These are phyloP conservation scores for Pythium brassicae DNA, from an alignment of 352 stramenopile genomes.

Conservation along the genomic window DNA sequence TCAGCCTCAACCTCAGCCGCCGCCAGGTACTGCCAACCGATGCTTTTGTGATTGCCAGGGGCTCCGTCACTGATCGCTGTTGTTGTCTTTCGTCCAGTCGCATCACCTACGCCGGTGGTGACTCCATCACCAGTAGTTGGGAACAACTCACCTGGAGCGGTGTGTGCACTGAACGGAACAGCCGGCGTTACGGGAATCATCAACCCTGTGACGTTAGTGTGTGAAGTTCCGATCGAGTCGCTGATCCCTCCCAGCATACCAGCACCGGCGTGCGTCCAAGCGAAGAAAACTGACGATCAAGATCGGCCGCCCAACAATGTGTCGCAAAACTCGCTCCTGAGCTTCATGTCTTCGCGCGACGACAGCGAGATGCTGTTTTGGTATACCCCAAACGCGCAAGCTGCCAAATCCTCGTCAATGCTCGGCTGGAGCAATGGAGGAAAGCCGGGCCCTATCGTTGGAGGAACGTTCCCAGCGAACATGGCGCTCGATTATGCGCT, in stretches of 20 bases:
- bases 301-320: no score
- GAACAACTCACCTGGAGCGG: background rate
- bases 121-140: background rate
- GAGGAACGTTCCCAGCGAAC: constrained; percentile 21
- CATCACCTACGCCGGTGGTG: background rate
- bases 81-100: background rate
- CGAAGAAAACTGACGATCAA: no score
- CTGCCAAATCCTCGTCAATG: constrained; percentile 23
- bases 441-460: constrained; percentile 26
- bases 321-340: no score
- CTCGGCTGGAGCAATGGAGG: constrained; percentile 27
- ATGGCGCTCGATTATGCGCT: constrained; percentile 32
- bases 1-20: no score
- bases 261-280: no score
- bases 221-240: background rate
- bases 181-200: background rate
- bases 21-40: no score
- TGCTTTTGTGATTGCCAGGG: no score
- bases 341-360: constrained; percentile 23
- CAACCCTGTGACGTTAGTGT: background rate
- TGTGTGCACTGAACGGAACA: background rate
- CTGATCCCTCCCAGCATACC: background rate
- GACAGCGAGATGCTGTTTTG: constrained; percentile 14
- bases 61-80: no score
- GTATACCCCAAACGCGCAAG: constrained; percentile 17